A percentile compares a stretch with the other conserved stretches of the same genome.
Conservation (phyloP, 176 grass and related monocot species). For the Stipa capillata region DNA sequence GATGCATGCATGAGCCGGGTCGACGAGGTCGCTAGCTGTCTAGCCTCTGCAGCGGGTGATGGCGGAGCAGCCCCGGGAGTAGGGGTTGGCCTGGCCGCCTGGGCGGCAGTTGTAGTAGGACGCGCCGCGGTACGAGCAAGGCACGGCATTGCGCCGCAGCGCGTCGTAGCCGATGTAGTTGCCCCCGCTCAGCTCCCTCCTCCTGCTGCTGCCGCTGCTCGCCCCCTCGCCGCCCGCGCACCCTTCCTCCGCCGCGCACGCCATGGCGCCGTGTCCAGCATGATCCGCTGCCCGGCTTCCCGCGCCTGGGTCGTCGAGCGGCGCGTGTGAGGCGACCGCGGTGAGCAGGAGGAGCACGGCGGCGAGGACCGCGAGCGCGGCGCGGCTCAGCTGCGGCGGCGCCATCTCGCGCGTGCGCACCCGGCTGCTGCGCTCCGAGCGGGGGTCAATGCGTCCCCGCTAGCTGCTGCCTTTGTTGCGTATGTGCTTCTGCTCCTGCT, state of each 20-base stretch:
- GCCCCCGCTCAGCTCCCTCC: constrained; percentile 4
- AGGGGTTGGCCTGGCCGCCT: constrained; percentile 47
- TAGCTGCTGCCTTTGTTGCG: no score
- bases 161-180: constrained; percentile 50
- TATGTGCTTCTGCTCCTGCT: neutral
- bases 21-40: neutral
- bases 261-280: neutral
- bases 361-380: neutral
- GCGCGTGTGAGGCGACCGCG: neutral
- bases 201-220: neutral
- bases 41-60: constrained; percentile 54
- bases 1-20: no score
- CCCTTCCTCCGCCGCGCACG: constrained; percentile 9
- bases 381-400: neutral
- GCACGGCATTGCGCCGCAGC: constrained; percentile 28
- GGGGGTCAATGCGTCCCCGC: neutral
- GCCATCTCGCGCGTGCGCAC: constrained; percentile 2
- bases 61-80: constrained; percentile 50
- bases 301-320: neutral
- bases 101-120: constrained; percentile 63
- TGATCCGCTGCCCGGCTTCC: neutral
- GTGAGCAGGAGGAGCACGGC: neutral
- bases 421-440: no score
- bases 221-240: neutral
- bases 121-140: constrained; percentile 36